Base-by-base conservation (phyloP, 768 basidiomycete species). In the Tricholoma matsutake region DNA sequence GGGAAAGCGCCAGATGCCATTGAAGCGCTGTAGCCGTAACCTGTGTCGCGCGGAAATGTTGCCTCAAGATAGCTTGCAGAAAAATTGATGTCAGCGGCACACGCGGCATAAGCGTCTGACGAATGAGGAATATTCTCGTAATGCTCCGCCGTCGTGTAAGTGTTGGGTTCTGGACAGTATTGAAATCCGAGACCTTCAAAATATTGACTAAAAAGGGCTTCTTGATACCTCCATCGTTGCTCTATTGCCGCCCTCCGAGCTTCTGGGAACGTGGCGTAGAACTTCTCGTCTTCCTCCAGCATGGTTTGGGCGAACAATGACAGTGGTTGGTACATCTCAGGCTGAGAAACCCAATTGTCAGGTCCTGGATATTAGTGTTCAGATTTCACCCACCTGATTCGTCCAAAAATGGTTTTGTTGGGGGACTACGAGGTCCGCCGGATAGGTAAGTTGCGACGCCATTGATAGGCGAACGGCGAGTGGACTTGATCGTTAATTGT, bases 221-320 rank as follows among this genome's bases (percentile, higher is more conserved):
- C 34, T 16, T 61, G 41, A 1, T 28, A 20, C 1, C 57, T 52
- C 68, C 65, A 68, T 13, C 16, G 13, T 20, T 47, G 32, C 28
- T 61, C 57, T 43, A 65, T 67, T 20, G 66, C 66, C 3, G 63
- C 55, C 35, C 54, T 52, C 31, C 58, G 52, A 10, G 68, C 68
- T 20, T 56, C 47, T 2, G 63, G 68, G 22, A 69, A 69, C 16
- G 63, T 62, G 34, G 61, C 61, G 56, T 67, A 69, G 56, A 65
- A 67, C 1, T 52, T 35, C 6, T 64, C 63, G 22, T 69, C 68
- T 32, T 64, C 59, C 51, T 67, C 61, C 22, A 69, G 57, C 61
- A 63, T 58, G 6, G 61, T 63, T 16, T 63, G 61, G 29, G 63
- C 61, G 49, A 67, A 69, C 14, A 59, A 63, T 0, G 59, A 66